Conservation (phyloP, 768 basidiomycete genomes). For the Boletus insuetus region DNA sequence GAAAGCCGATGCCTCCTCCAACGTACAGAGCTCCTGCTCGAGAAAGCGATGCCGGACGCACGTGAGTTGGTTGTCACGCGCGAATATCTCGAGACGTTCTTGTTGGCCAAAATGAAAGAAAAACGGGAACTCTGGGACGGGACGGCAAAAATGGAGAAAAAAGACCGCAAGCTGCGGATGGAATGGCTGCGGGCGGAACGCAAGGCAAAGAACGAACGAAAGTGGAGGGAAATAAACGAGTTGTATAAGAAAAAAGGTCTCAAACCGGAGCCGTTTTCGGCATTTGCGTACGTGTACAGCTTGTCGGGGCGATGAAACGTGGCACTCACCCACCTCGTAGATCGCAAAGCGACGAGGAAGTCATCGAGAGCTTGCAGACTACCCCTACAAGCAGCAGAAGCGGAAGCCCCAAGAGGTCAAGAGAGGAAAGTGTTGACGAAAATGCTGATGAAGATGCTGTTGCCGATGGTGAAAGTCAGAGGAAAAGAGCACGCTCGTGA, state of each 20-base stretch:
- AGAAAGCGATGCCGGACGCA: conserved; percentile 13
- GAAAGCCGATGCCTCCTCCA: conserved; percentile 19
- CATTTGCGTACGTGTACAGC: conserved; percentile 20
- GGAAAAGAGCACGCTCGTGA: conserved; percentile 19
- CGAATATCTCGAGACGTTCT: conserved; percentile 24
- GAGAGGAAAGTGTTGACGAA: conserved; percentile 4
- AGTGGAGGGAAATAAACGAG: conserved; percentile 20
- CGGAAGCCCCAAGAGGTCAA: conserved; percentile 15
- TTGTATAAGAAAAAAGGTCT: conserved; percentile 5
- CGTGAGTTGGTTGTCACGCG: conserved; percentile 22
- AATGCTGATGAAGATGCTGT: conserved; percentile 1
- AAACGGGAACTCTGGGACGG: conserved; percentile 33
- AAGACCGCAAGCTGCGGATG: conserved; percentile 22
- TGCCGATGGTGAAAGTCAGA: background rate
- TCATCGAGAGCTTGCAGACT: conserved; percentile 23
- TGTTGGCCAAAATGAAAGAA: conserved; percentile 30
- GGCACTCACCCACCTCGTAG: conserved; percentile 7
- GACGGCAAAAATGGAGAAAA: conserved; percentile 24
- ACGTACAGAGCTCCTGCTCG: conserved; percentile 14
- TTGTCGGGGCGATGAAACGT: background rate
- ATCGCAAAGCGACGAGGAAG: conserved; percentile 25
- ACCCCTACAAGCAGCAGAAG: conserved; percentile 20
- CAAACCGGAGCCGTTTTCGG: conserved; percentile 18
- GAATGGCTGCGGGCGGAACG: conserved; percentile 25
- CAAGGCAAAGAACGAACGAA: conserved; percentile 14